Evolutionary conservation across 2,329 filamentous ascomycete genomes (phyloP), one percentile per base, ranked within the genome.

Genomic region (Furcasterigmium sp.): DNA sequence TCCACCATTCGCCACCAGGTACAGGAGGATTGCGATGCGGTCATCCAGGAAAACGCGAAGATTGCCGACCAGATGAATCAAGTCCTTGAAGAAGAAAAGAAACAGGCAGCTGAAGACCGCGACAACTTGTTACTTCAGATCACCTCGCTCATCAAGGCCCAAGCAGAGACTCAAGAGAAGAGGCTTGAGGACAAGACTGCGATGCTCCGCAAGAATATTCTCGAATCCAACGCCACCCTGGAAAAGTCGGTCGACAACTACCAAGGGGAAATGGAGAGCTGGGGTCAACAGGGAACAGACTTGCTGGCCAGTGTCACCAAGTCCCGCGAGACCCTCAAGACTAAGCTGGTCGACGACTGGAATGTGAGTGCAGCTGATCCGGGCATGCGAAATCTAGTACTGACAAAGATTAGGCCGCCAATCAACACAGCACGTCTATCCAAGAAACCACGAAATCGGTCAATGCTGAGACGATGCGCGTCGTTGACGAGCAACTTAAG

Each of bases 401-500:
- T 64, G 50, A 65, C 50, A 18, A 11, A 13, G 0, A 8, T n/a
- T 51, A 86, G 82, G 64, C 70, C 23, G 88, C 91, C 29, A 87
- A 88, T 53, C 76, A 85, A 45, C 84, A 87, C 56, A 94, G 90
- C 54, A 81, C 75, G n/a, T 83, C 85, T 6, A 91, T 98, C 53
- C 87, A 91, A 53, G 76, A 78, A 8, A 87, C 87, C 0, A 91
- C 91, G 0, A 85, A 87, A 53, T 87, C 87, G 3, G 90, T 97
- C 2, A 91, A 98, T 53, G 85, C 86, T 26, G 87, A 95, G 64
- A 96, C 91, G 0, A 81, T 95, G 23, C 84, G 84, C 7, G 91
- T 94, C 45, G 91, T 97, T 11, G 87, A 91, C 56, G 84, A 86
- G 45, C 93, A 98, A 65, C 87, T 94, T 68, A 76, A 79, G 44